These are phyloP conservation scores for Thalassiosira delicatula DNA, from an alignment of 352 stramenopile species.

Conservation along the genomic window DNA sequence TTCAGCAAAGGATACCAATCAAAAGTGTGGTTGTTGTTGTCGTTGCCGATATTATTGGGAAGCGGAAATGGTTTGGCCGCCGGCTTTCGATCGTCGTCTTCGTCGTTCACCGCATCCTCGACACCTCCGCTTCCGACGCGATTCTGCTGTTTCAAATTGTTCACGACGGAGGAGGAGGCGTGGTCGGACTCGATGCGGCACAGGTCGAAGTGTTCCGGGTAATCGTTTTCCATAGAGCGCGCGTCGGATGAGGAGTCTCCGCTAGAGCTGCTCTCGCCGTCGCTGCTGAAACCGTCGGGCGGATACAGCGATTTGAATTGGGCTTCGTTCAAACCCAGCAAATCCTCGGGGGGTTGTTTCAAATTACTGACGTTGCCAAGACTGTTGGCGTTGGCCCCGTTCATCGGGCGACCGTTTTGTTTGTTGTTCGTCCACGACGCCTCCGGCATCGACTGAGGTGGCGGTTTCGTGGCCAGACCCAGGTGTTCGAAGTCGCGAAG, in stretches of 20 bases:
- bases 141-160: slow-evolving; percentile 3
- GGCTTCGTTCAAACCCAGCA: slow-evolving; percentile 3
- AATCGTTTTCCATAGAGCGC: slow-evolving; percentile 11
- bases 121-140: not conserved
- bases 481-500: too few relatives aligned
- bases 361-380: not conserved
- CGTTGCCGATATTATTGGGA: too few relatives aligned
- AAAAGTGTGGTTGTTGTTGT: too few relatives aligned
- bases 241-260: not conserved
- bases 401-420: not conserved
- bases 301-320: not conserved
- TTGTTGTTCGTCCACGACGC: not conserved
- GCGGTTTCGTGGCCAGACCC: not conserved
- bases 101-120: not conserved
- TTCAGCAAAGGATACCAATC: slow-evolving; percentile 32
- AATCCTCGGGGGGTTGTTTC: slow-evolving; percentile 30
- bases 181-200: slow-evolving; percentile 15
- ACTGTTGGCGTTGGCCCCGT: not conserved
- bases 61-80: too few relatives aligned
- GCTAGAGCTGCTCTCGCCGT: not conserved
- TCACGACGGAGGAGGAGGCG: slow-evolving; percentile 1
- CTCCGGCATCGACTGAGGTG: slow-evolving; percentile 13
- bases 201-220: slow-evolving; percentile 4
- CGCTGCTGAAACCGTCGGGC: not conserved
- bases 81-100: slow-evolving; percentile 32